Evolutionary conservation across 2,329 filamentous ascomycete species (phyloP).

Genomic region (Cladophialophora immunda): DNA sequence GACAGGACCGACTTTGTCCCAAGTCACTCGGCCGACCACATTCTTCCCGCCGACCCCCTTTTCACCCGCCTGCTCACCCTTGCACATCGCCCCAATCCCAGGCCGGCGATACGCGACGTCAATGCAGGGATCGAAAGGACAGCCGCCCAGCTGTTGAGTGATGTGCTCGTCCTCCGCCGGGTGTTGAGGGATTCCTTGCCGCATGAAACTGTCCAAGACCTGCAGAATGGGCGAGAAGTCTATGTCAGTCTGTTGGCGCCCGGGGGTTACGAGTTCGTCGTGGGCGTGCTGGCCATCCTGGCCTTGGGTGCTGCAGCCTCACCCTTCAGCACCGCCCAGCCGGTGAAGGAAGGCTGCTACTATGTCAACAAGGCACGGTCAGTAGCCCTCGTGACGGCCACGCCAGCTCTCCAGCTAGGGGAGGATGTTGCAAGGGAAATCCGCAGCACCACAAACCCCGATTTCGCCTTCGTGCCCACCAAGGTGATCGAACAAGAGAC

Average conservation of each 20-base stretch:
- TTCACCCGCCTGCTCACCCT: constrained; percentile 47
- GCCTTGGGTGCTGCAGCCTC: constrained; percentile 48
- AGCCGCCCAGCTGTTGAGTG: constrained; percentile 46
- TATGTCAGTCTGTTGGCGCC: constrained; percentile 47
- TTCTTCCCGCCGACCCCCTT: constrained; percentile 47
- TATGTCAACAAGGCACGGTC: constrained; percentile 43
- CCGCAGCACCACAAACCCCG: constrained; percentile 34
- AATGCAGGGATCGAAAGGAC: constrained; percentile 46
- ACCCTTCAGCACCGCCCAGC: constrained; percentile 45
- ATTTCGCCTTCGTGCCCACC: constrained; percentile 42
- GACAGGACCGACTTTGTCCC: constrained; percentile 44
- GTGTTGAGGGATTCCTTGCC: constrained; percentile 37
- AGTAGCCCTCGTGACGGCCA: constrained; percentile 38
- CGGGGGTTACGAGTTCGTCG: constrained; percentile 49
- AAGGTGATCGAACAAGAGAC: constrained; percentile 37
- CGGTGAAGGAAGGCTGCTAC: constrained; percentile 46
- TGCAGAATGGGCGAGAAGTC: constrained; percentile 45
- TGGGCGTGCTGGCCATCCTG: constrained; percentile 47
- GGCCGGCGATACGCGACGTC: constrained; percentile 46
- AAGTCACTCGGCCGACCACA: constrained; percentile 42
- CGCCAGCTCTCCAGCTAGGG: constrained; percentile 35
- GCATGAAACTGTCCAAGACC: constrained; percentile 35
- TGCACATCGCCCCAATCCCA: constrained; percentile 41
- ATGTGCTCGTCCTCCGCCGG: constrained; percentile 44
- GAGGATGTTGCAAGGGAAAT: constrained; percentile 36